Evolutionary conservation across 1,139 yeast genomes (phyloP), one percentile per base, ranked within the genome.

Genomic region (Sugiyamaella sp.): DNA sequence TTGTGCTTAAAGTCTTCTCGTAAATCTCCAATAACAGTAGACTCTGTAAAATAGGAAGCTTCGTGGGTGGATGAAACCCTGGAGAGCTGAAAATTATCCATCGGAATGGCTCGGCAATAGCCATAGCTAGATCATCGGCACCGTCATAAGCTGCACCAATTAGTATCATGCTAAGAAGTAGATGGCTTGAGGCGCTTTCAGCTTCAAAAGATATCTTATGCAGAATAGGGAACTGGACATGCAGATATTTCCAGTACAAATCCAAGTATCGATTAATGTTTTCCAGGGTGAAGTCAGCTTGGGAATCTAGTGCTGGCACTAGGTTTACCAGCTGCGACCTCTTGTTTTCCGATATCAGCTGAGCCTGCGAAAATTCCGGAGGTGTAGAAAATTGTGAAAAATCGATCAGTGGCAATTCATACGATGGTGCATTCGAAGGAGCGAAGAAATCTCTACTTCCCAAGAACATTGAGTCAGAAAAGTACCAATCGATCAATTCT

Each of bases 31-130:
- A 68, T 52, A 86, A 64, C 52, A 84, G 71, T 49, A 86, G 71
- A 48, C 86, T 75, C 63, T 86, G 93, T 46, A 86, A 73, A 1
- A 86, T 78, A 85, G 89, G 85, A 5, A 84, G 72, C 57, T 77
- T 74, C 1, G 85, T 82, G 1, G 71, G 70, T 1, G 84, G 81
- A 55, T 76, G 78, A 61, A 84, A 82, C 55, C 82, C 87, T 9
- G 77, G 76, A 47, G 80, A 78, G 29, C 82, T 78, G 61, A 85
- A 84, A 5, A 85, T 76, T 45, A 62, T 71, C 79, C 84, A 84
- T 48, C 95, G 69, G 21, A 86, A 66, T 0, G 89, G 89, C 14
- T 73, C 78, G 1, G 87, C 85, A 10, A 86, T 79, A 24, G 51
- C 40, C 39, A 39, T 29, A 14, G 51, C 51, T 2, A 47, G 39